phyloP scores from a whole-genome alignment of 129 eudicot species.

The Saposhnikovia divaricata region DNA sequence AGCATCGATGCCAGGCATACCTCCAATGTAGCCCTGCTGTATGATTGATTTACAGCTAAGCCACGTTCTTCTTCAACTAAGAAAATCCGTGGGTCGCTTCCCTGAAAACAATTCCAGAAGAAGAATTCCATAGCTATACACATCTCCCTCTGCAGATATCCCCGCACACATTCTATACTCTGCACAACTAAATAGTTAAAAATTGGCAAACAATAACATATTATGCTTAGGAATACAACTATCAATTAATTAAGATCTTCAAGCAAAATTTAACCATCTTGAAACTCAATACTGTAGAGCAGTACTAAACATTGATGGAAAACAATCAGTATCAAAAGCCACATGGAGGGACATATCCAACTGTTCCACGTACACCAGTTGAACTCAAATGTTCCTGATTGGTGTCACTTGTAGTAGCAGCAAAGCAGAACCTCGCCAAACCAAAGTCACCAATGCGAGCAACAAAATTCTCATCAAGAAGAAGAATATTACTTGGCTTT shows the following conservation, averaged over 20 bases:
- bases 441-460: no score
- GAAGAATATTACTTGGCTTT: no score
- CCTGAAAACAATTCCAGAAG: background rate
- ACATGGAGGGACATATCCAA: no score
- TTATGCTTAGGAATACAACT: no score
- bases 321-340: no score
- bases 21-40: background rate
- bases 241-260: background rate
- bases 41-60: background rate
- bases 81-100: background rate
- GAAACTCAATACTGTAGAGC: background rate
- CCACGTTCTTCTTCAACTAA: background rate
- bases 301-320: slow-evolving; percentile 19
- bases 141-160: background rate
- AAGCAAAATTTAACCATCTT: background rate
- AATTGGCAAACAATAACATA: background rate
- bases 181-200: background rate
- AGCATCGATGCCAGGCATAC: background rate
- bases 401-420: no score
- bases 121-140: background rate
- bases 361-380: no score
- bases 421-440: no score
- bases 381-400: no score
- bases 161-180: background rate
- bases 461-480: no score